These are phyloP conservation scores for Paracamarosporium sp. DNA, from an alignment of 2,329 filamentous ascomycete genomes.

Conservation along the genomic window DNA sequence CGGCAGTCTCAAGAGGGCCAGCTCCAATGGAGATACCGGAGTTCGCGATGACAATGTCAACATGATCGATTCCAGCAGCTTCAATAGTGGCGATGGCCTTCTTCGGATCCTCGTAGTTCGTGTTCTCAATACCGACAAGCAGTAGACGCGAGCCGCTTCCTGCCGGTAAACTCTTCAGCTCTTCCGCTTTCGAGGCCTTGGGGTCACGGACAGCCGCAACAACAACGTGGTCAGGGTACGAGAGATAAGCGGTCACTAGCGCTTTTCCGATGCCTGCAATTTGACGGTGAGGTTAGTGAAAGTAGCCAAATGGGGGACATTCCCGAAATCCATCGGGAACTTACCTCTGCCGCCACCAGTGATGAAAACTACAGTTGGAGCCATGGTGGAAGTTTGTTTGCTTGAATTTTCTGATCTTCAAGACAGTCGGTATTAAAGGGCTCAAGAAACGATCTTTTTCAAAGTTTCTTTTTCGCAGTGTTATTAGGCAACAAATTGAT, in stretches of 20 bases:
- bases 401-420: neutral
- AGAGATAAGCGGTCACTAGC: constrained; percentile 11
- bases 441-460: neutral
- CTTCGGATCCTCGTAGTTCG: constrained; percentile 1
- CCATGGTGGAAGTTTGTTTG: neutral
- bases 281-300: neutral
- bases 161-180: constrained; percentile 10
- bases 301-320: neutral
- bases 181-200: constrained; percentile 1
- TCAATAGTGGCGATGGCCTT: constrained; percentile 29
- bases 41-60: constrained; percentile 61
- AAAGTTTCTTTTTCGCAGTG: neutral
- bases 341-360: neutral
- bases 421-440: neutral
- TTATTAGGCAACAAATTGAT: too few relatives aligned
- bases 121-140: constrained; percentile 11
- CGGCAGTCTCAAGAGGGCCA: constrained; percentile 39
- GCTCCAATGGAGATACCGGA: constrained; percentile 51
- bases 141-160: constrained; percentile 11
- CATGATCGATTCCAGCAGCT: constrained; percentile 45
- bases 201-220: constrained; percentile 12
- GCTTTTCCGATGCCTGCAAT: constrained; percentile 19
- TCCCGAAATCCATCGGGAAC: neutral
- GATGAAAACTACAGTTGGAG: neutral
- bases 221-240: constrained; percentile 12